These are phyloP conservation scores for Colletotrichum sp. DNA, from an alignment of 2,329 filamentous ascomycete genomes.

Conservation along the genomic window DNA sequence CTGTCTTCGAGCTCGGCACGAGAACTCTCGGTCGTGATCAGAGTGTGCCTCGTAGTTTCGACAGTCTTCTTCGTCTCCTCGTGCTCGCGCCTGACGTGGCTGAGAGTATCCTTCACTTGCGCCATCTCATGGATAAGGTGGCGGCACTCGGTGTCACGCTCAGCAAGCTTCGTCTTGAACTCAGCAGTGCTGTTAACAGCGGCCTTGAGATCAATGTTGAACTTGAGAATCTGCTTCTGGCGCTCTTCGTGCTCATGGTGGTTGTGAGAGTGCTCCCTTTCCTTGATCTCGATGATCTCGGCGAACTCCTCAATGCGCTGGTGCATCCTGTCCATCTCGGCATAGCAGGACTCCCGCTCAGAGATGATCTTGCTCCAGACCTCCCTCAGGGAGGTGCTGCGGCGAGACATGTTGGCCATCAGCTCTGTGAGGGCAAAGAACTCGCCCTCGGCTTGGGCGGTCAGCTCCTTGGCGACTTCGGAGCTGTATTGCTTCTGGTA, in stretches of 20 bases:
- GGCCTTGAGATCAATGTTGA: constrained; percentile 1
- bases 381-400: not conserved
- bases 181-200: not conserved
- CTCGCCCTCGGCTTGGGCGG: constrained; percentile 6
- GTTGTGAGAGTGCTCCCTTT: constrained; percentile 4
- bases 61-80: constrained; percentile 7
- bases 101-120: not conserved
- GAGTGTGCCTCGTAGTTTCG: not conserved
- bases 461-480: constrained; percentile 15
- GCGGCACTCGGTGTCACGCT: constrained; percentile 6
- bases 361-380: constrained; percentile 15
- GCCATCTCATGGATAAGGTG: not conserved
- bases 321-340: constrained; percentile 8
- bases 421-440: constrained; percentile 12
- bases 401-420: constrained; percentile 12
- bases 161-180: constrained; percentile 6
- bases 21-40: not conserved
- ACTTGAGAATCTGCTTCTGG: constrained; percentile 2
- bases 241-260: constrained; percentile 7
- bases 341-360: constrained; percentile 6
- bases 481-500: not conserved
- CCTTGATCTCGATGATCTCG: constrained; percentile 5
- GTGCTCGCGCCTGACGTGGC: not conserved
- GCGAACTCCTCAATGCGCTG: constrained; percentile 6
- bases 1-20: not conserved